Evolutionary conservation across 768 basidiomycete genomes (phyloP), one percentile per base, ranked within the genome.

Genomic region (Boletus reticuloceps): DNA sequence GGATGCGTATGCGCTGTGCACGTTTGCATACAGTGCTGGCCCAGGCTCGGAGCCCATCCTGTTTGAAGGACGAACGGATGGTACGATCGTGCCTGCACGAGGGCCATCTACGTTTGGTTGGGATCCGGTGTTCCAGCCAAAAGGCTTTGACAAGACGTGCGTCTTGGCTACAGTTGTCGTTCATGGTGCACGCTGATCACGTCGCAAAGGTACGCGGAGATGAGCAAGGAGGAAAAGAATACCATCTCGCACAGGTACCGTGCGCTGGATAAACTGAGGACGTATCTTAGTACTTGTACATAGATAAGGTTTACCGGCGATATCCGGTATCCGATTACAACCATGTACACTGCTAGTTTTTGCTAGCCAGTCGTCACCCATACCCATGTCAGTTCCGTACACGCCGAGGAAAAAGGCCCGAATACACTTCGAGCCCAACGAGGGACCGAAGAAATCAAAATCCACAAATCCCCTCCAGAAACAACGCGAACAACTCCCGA

Each of bases 21-120:
- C 97, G 2, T 98, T 98, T 63, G 96, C 95, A 7, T 98, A 97
- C 69, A 89, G 88, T 38, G 77, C 86, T 0, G 93, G 94, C 0
- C 93, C 94, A 25, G 85, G 83, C 67, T 63, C 81, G 3, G 86
- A 92, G 54, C 91, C 93, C 1, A 75, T 94, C 46, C 70, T 91
- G 10, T 91, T 91, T 53, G 95, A 97, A 65, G 96, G 96, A 0
- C 78, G 82, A 12, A 97, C 94, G 1, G 84, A 92, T 25, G 96
- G 96, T 3, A 79, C 71, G n/a, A 94, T 98, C 58, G 96, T 99
- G 4, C 84, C 85, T 25, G 80, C 95, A 1, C 74, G 95, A 42
- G 96, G 96, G 0, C 80, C 85, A 0, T 74, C 77, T 29, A 72
- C 80, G 13, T 98, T 98, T 66, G 96, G 96, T 22, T 98, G 94